Base-by-base conservation (phyloP, 2,329 filamentous ascomycete genomes). In the Grosmannia serpens region DNA sequence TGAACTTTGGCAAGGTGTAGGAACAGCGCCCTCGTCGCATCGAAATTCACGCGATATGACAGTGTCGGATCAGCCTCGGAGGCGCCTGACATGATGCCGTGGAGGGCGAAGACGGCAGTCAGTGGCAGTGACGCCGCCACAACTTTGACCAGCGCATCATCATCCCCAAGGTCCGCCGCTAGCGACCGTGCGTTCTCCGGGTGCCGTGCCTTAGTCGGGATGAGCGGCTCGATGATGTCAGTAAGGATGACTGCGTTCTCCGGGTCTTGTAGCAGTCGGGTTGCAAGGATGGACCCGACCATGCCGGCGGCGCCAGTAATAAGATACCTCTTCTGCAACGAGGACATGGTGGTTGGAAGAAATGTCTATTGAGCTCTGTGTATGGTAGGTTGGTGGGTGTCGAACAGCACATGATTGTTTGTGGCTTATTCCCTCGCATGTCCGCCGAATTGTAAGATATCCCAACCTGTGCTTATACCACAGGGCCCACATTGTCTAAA, bases 71-170 rank as follows among this genome's bases (percentile, higher is more conserved):
- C 77, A 49, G 79, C 79, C 69, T 86, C 83, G 20, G 81, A 79
- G 7, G 81, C 82, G 15, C 78, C 78, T 0, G 82, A 85, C 83
- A 86, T 86, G 73, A 86, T 84, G 62, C 83, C 83, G 69, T 86
- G 83, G 67, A 86, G 81, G 64, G 84, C 73, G 70, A 83, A 86
- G 59, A 80, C 74, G 53, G 78, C 77, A 60, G 77, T 73, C 4
- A 82, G 70, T 1, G 77, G 75, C 29, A 71, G 69, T 22, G 75
- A 73, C 4, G 72, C 71, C 1, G 68, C 67, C 17, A 81, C 73
- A 2, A 85, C 74, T 17, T 61, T 46, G 47, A 64, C 50, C 11
- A 75, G 61, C 62, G 72, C 73, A 22, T 60, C 57, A 0, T 65
- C 60, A 53, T 70, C 66, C 57, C 70, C 69, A 60, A 77, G 71